Base-by-base conservation (phyloP, 768 basidiomycete genomes). In the Candolleomyces eurysporus region DNA sequence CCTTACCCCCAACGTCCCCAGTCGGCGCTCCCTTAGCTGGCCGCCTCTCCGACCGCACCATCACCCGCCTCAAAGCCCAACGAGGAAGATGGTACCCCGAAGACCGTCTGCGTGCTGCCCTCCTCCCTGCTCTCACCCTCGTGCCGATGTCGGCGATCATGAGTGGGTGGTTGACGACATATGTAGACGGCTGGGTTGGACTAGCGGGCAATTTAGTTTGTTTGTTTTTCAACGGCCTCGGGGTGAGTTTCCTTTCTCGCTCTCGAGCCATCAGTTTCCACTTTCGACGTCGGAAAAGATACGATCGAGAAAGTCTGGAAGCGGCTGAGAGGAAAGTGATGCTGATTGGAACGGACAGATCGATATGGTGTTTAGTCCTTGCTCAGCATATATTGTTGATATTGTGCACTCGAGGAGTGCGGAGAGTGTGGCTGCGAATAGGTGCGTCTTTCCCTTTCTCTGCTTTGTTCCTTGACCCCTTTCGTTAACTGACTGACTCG, bases 161-260 rank as follows among this genome's bases (percentile, higher is more conserved):
- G 0, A 78, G 76, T 0, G 87, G 88, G 0, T 63, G 88, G 3
- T 67, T 80, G n/a, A 84, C 79, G 14, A 66, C 75, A 39, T 87
- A 79, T 66, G 73, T 89, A 5, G 72, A 72, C 6, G 84, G 85
- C 1, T 75, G 62, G 0, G 48, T 75, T 0, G 88, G 89, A 3
- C 71, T 90, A 26, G 69, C 72, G 1, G 66, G 85, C 13, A 82
- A 79, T 63, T 71, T 89, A 4, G 21, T 82, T 0, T 87, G 82
- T 61, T 66, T 91, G 8, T 90, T 89, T 65, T 58, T 82, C 45
- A 89, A 88, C 58, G 87, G 88, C 13, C 36, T 88, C n/a, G 88
- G 89, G 26, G 89, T 90, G 66, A 57, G 79, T 75, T 17, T 32
- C 19, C 42, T 46, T 43, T 17, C 10, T 36, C 30, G 46, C 52